Percentiles rank a stretch among this genome's conserved stretches.
Conservation (phyloP, 78 protist species). For the Monocercomonoides exilis region DNA sequence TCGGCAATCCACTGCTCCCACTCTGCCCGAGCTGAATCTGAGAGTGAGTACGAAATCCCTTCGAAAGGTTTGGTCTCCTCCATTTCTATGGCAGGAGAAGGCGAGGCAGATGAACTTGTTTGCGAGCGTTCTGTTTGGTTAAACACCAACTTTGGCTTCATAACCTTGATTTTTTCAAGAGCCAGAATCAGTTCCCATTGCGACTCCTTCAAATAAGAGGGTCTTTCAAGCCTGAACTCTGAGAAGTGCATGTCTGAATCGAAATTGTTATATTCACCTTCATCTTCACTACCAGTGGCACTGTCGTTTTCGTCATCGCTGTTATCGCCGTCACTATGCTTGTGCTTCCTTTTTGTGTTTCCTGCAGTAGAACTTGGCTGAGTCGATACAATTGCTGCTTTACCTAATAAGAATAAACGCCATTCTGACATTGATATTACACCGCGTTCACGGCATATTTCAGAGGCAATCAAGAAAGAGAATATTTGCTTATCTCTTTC, state of each 20-base stretch:
- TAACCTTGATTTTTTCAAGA: neutral
- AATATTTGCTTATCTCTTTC: slow-evolving; percentile 57
- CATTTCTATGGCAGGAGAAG: too few species aligned
- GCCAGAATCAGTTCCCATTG: neutral
- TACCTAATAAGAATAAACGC: slow-evolving; percentile 55
- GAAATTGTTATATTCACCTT: too few species aligned
- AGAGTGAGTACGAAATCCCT: neutral
- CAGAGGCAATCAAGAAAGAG: slow-evolving; percentile 31
- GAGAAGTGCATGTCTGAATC: too few species aligned
- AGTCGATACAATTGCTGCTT: neutral
- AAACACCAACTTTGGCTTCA: too few species aligned
- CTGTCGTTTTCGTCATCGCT: slow-evolving; percentile 40
- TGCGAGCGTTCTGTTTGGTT: too few species aligned
- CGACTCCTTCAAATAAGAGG: neutral
- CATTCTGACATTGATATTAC: slow-evolving; percentile 40
- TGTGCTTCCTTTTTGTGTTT: neutral
- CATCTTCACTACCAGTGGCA: too few species aligned
- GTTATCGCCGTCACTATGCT: slow-evolving; percentile 25
- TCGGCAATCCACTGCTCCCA: neutral
- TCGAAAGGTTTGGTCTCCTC: neutral
- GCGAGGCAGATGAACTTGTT: too few species aligned
- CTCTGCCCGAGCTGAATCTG: neutral
- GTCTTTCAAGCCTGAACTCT: too few species aligned
- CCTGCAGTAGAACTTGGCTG: neutral
- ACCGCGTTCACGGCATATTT: slow-evolving; percentile 27